Conservation (phyloP, 1,284 basidiomycete species). For the Heterobasidion irregulare region DNA sequence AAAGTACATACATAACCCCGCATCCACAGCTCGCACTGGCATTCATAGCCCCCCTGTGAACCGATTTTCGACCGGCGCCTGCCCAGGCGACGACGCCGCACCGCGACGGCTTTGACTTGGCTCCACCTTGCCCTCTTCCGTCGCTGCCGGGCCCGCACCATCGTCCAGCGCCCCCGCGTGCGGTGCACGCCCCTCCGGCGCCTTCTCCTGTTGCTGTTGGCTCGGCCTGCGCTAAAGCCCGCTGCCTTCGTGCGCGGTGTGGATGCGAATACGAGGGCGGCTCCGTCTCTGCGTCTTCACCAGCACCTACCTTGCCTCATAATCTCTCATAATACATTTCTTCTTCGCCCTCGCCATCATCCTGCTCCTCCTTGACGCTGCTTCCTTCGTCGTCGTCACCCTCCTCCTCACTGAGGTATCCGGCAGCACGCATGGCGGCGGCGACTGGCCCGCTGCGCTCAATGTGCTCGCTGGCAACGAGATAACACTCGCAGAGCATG, state of each 20-base stretch:
- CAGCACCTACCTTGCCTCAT: slow-evolving; percentile 18
- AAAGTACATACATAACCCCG: too few species aligned
- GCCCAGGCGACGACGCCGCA: not conserved
- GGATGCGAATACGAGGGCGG: slow-evolving; percentile 39
- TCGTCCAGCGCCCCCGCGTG: slow-evolving; percentile 18
- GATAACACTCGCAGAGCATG: slow-evolving; percentile 94
- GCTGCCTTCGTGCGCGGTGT: slow-evolving; percentile 11
- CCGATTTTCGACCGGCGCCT: slow-evolving; percentile 4
- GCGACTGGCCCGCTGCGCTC: slow-evolving; percentile 90
- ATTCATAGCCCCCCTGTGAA: slow-evolving; percentile 1
- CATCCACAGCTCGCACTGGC: not conserved
- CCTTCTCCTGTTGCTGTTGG: slow-evolving; percentile 64
- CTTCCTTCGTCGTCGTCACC: slow-evolving; percentile 64
- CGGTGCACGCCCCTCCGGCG: slow-evolving; percentile 45
- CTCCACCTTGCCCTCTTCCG: slow-evolving; percentile 11
- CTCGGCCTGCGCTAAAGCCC: slow-evolving; percentile 34
- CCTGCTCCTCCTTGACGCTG: slow-evolving; percentile 69
- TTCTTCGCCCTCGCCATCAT: slow-evolving; percentile 42
- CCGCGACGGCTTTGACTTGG: not conserved
- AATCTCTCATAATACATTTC: slow-evolving; percentile 31
- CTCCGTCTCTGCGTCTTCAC: slow-evolving; percentile 26
- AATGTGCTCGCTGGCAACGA: slow-evolving; percentile 92
- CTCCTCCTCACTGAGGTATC: slow-evolving; percentile 77
- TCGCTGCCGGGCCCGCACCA: slow-evolving; percentile 11
- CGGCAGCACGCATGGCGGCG: slow-evolving; percentile 84